These are phyloP conservation scores for Phytophthora boehmeriae DNA, from an alignment of 352 stramenopile genomes.

Conservation along the genomic window DNA sequence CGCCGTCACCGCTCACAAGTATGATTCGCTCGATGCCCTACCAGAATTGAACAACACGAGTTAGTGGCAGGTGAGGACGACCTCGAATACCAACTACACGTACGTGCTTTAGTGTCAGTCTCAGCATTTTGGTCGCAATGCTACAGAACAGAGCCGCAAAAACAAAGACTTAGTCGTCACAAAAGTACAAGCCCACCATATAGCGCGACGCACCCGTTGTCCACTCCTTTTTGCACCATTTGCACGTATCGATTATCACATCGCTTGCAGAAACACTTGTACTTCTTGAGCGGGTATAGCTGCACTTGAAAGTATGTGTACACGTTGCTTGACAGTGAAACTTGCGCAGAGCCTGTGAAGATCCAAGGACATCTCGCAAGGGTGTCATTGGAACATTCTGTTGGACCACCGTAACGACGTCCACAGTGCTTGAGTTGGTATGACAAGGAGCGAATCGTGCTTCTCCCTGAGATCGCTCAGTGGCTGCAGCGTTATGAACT, in stretches of 20 bases:
- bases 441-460: neutral
- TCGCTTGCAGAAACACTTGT: constrained; percentile 52
- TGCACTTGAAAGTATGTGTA: constrained; percentile 72
- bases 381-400: constrained; percentile 53
- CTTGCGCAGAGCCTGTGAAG: constrained; percentile 51
- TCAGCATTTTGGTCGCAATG: constrained; percentile 74
- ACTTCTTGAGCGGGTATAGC: constrained; percentile 76
- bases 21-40: constrained; percentile 4
- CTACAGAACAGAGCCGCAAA: constrained; percentile 25
- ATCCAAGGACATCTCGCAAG: constrained; percentile 39
- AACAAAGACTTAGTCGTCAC: no score
- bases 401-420: constrained; percentile 44
- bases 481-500: neutral
- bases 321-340: constrained; percentile 62
- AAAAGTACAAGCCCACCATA: no score
- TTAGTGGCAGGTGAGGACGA: no score
- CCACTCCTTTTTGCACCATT: constrained; percentile 76
- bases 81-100: neutral
- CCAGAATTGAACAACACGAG: neutral
- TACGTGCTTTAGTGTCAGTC: constrained; percentile 64
- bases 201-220: constrained; percentile 76
- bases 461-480: neutral
- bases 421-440: neutral
- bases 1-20: constrained; percentile 51
- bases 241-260: constrained; percentile 61